Base-by-base conservation (phyloP, 1,139 yeast species). In the Pichia sp. region DNA sequence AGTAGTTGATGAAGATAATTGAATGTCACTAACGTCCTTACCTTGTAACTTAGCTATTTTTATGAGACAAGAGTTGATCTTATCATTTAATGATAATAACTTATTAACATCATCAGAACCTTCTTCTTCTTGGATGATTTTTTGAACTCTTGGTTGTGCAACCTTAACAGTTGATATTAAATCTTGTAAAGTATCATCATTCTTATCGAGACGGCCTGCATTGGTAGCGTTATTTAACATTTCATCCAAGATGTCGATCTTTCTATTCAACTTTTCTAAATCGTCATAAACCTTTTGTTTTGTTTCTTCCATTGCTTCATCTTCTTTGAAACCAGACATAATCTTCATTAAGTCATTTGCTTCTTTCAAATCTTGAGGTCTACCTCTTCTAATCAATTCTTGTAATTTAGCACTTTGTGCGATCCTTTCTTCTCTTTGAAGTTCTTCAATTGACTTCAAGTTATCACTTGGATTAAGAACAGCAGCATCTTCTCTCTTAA, bases 271-370 rank as follows among this genome's bases (percentile, higher is more conserved):
- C 64, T 88, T 84, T 47, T 87, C 90, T 48, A 94, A 74, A 61
- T 94, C 99, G 56, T 86, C 90, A 37, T 83, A 81, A 37, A 91
- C 85, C 58, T 85, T 82, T 52, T 88, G 89, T 59, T 81, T 81
- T 57, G 89, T 86, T 57, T 77, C 79, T 53, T 79, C 80, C 38
- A 75, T 69, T 34, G 72, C 68, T 38, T 60, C 65, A 65, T 94
- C 96, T 55, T 88, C 94, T 67, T 85, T 85, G 71, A 88, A 93
- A 3, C 99, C 99, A 10, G 99, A 96, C 97, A 93, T 91, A 58
- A 93, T 83, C 65, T 91, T 90, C 99, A 93, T 94, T 65, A 93
- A 76, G 58, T 86, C 87, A 67, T 93, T 93, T 34, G 99, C 99
- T 67, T 93, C 99, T 61, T 86, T 90, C 62, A 93, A 77, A 67